Conservation (phyloP, 129 eudicot genomes). For the Kitagawia praeruptora region DNA sequence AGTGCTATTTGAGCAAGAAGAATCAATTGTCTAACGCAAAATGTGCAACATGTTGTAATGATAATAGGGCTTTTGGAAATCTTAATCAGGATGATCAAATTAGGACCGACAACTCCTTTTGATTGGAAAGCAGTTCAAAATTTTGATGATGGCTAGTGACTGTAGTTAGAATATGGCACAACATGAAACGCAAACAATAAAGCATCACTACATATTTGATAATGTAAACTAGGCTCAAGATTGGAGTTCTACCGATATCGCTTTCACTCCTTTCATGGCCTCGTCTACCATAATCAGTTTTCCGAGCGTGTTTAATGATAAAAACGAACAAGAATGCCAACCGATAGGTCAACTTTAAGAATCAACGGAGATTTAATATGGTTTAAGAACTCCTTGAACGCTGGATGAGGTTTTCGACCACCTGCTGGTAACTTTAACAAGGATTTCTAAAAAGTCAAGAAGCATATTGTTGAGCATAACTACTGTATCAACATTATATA, state of each 20-base stretch:
- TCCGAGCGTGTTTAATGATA: background rate
- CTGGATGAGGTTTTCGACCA: too few species aligned
- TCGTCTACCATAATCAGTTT: too few species aligned
- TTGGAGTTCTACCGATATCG: too few species aligned
- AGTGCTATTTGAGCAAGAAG: too few species aligned
- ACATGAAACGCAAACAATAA: background rate
- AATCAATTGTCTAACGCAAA: too few species aligned
- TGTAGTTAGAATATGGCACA: background rate
- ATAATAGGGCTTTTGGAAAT: background rate
- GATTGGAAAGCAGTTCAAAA: background rate
- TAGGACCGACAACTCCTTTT: background rate
- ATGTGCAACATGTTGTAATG: too few species aligned
- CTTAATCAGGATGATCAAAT: background rate
- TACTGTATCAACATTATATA: background rate
- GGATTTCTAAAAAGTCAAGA: background rate
- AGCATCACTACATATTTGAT: background rate
- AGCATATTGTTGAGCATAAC: background rate
- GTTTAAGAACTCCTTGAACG: too few species aligned
- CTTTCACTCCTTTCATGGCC: background rate
- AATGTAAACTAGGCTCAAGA: too few species aligned
- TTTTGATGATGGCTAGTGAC: background rate
- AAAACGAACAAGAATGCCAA: too few species aligned
- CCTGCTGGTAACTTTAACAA: background rate
- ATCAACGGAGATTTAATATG: too few species aligned
- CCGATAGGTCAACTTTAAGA: too few species aligned